Base-by-base conservation (phyloP, 106 monocot genomes). In the Apostasia shenzhenica region DNA sequence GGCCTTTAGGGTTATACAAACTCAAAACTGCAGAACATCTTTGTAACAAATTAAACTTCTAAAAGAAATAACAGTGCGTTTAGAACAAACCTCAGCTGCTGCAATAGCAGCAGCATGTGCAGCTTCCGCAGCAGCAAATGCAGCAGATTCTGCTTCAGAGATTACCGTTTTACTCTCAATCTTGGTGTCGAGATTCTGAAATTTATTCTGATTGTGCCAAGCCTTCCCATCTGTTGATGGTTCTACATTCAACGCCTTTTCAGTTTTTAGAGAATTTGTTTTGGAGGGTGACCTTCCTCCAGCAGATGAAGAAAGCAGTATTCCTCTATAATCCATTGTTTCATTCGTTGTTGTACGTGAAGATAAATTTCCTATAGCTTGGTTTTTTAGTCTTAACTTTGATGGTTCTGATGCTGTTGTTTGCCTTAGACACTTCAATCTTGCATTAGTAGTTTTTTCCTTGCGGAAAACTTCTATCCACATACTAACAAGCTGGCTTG, bases 381-480 rank as follows among this genome's bases (percentile, higher is more conserved):
- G 61, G 71, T 89, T 86, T 82, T 81, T 86, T 57, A 55, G 37
- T 70, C 50, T 80, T n/a, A 66, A 13, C 68, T 79, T 94, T 68
- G 74, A 75, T 65, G 80, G 66, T 78, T 90, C 87, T 66, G 66
- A 71, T 57, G 63, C 46, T 8, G 79, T 53, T 39, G 76, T 57
- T 46, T 79, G 76, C 49, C 68, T 79, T 67, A 80, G 70, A 39
- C 81, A 68, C 72, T 77, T 95, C 50, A 73, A 43, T 42, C 80
- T 67, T 61, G 86, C 81, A 76, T 86, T 86, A 11, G 70, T 45
- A 70, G 91, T 85, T 67, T 99, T 99, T 76, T 93, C 92, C 86
- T 86, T 90, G 67, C 97, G 89, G 54, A 99, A 85, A 62, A 99
- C 81, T 61, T 93, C 92, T 76, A 99, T 86, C 97, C 97, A 99